A percentile compares a stretch with the other conserved stretches of the same genome.
Conservation (phyloP, 108 stramenopile genomes). For the Cylindrotheca fusiformis region DNA sequence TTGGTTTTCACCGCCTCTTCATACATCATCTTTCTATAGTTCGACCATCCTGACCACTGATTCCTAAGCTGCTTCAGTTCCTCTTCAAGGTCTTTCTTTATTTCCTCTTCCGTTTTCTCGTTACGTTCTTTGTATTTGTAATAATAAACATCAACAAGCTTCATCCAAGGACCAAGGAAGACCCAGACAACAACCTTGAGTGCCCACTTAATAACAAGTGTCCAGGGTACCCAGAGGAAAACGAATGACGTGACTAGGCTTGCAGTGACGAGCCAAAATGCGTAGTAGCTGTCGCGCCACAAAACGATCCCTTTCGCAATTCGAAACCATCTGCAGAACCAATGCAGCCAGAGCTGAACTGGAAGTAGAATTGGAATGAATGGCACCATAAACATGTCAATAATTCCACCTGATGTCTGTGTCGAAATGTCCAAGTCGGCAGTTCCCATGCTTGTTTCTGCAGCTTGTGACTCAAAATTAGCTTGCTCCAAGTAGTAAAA, state of each 20-base stretch:
- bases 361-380: slow-evolving; percentile 46
- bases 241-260: slow-evolving; percentile 39
- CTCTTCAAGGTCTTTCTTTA: slow-evolving; percentile 10
- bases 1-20: slow-evolving; percentile 46
- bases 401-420: slow-evolving; percentile 3
- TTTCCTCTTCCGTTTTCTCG: slow-evolving; percentile 1
- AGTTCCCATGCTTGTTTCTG: slow-evolving; percentile 5
- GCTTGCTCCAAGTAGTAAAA: slow-evolving; percentile 10
- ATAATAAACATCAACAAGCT: slow-evolving; percentile 63
- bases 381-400: slow-evolving; percentile 10
- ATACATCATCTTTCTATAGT: slow-evolving; percentile 9
- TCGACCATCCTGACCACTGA: slow-evolving; percentile 11
- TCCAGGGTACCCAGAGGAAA: slow-evolving; percentile 47
- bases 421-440: slow-evolving; percentile 14
- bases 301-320: slow-evolving; percentile 44
- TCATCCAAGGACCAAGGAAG: slow-evolving; percentile 79
- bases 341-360: slow-evolving; percentile 28
- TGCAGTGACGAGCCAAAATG: slow-evolving; percentile 42
- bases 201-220: slow-evolving; percentile 51
- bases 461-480: slow-evolving; percentile 4
- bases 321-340: slow-evolving; percentile 32
- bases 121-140: slow-evolving; percentile 1
- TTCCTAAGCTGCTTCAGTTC: slow-evolving; percentile 15
- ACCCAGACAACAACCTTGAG: slow-evolving; percentile 52
- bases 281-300: slow-evolving; percentile 50